Base-by-base conservation (phyloP, 768 basidiomycete genomes). In the Psilocybe cyanescens region DNA sequence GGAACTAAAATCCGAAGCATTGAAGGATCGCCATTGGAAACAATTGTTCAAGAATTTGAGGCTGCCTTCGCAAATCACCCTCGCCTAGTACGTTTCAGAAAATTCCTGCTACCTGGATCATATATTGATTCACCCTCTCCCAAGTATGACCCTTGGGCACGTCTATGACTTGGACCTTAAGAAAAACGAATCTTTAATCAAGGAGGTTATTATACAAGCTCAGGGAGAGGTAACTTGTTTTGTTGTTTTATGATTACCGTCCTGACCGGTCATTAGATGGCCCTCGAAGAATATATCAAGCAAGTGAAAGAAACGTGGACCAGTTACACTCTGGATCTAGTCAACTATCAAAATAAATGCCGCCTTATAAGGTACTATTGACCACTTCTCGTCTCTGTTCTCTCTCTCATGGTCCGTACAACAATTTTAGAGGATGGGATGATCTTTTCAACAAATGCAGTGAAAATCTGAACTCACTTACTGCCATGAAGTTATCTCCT, bases 301-400 rank as follows among this genome's bases (percentile, higher is more conserved):
- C 92, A 97, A 76, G 97, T 99, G 71, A 95, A 95, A 74, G 97
- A 99, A 76, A 92, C 85, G 1, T 99, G 97, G 97, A 91, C 93
- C 1, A 95, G 85, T 69, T 99, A 98, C 71, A 93, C 95, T 1
- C 82, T 99, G 54, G 97, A 99, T 67, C 81, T 99, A 48, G 93
- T 98, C 67, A 97, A 98, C 72, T 99, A 99, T 72, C 97, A 99
- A 81, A 99, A 95, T 74, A 99, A 97, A 74, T 99, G 97, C 68
- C 91, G 97, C 54, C 83, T 99, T 28, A 99, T 99, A 65, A 85
- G 88, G 89, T 92, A 67, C 11, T 19, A 11, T 35, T 33, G 81
- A 61, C 53, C 19, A 8, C 11, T 64, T 63, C 60, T 11, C 33
- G 3, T 11, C 24, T 47, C 53, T 11, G 41, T 45, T 37, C 14